Evolutionary conservation across 192 early-diverging fungal genomes (phyloP), one percentile per base, ranked within the genome.

Genomic region (Phycomyces nitens): DNA sequence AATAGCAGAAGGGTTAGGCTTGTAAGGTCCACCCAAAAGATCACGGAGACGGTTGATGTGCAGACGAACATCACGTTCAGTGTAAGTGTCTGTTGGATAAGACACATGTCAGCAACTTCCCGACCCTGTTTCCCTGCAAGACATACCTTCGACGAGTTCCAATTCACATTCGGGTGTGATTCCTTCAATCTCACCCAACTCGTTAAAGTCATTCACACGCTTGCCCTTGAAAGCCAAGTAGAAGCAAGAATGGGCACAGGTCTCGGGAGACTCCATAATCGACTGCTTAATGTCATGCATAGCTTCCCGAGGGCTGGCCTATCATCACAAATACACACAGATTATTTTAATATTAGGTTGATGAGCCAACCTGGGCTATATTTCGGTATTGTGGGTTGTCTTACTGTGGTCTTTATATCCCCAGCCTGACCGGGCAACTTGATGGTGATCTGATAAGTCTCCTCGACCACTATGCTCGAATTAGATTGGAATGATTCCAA

Each of bases 231-330:
- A 88, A 6, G 82, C 62, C 16, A 99, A 77, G 63, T 88, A 92
- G 70, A 97, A 97, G 78, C 94, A 96, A 34, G 96, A 94, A 77
- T 93, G 87, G 50, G 89, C 88, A 55, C 92, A 85, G 1, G 89
- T 86, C 55, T 92, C 88, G 15, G 91, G 86, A 2, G 87, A 88
- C 69, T 99, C 96, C 56, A 88, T 88, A 52, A 99, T 79, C 18
- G 83, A 88, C 62, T 93, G 89, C 58, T 89, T 90, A 61, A 99
- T 83, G 62, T 96, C 94, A 60, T 90, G 88, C 50, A 99, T 80
- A 5, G 89, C 80, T 67, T 92, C 90, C 51, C 80, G 79, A 54
- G 89, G 76, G 26, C 84, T 87, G 5, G 85, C 88, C 84, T 87
- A 50, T 43, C 57, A 42, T 53, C 10, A 38, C 20, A 58, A 43